Evolutionary conservation across 768 basidiomycete genomes (phyloP).

Genomic region (button mushroom (Agaricus bisporus)): DNA sequence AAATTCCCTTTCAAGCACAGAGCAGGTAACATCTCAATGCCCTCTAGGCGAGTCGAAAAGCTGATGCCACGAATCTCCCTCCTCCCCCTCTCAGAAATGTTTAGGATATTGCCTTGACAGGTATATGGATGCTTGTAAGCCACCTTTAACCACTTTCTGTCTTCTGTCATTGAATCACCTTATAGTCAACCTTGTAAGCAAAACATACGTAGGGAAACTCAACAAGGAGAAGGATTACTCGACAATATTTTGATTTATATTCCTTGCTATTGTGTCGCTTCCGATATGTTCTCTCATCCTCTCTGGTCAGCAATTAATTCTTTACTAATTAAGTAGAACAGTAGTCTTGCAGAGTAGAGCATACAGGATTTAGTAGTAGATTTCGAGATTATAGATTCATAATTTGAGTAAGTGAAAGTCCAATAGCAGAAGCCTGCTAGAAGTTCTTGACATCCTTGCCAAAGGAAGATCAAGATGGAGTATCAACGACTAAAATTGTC

Average conservation of each 20-base stretch:
- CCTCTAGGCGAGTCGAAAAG: not conserved
- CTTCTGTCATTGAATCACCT: constrained; percentile 1
- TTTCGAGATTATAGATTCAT: not conserved
- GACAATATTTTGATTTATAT: constrained; percentile 16
- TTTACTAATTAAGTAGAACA: not conserved
- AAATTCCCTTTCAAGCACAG: constrained; percentile 1
- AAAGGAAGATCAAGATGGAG: not conserved
- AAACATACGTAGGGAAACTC: constrained; percentile 57
- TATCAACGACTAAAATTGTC: too few relatives aligned
- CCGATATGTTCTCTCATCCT: not conserved
- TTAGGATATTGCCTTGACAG: constrained; percentile 71
- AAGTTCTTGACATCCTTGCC: too few relatives aligned
- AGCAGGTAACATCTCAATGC: not conserved
- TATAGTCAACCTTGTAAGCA: constrained; percentile 75
- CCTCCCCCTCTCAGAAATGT: constrained; percentile 47
- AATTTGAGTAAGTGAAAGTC: not conserved
- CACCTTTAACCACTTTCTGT: not conserved
- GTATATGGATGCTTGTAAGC: constrained; percentile 83
- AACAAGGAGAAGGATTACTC: constrained; percentile 38
- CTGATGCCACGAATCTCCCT: not conserved
- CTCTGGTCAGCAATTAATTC: not conserved
- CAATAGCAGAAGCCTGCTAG: not conserved
- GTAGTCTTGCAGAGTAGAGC: not conserved
- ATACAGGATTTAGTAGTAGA: not conserved
- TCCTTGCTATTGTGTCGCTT: not conserved